These are phyloP conservation scores for Atkinsonella hypoxylon DNA, from an alignment of 2,329 filamentous ascomycete genomes.

Conservation along the genomic window DNA sequence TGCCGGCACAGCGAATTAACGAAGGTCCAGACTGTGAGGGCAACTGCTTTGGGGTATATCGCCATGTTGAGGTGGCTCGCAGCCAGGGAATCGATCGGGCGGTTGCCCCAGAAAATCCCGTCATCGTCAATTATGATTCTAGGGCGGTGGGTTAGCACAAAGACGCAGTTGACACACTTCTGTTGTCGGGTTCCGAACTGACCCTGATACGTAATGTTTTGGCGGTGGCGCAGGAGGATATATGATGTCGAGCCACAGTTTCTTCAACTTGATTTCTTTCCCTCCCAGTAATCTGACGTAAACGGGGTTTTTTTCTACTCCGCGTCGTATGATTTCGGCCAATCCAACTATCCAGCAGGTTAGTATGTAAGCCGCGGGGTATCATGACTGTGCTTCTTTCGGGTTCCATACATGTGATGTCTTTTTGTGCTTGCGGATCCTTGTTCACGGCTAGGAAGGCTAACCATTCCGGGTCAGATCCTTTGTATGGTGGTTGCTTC, in stretches of 20 bases:
- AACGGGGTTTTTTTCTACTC: slow-evolving; percentile 27
- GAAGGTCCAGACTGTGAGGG: slow-evolving; percentile 40
- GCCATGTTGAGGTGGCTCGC: slow-evolving; percentile 34
- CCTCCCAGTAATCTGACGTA: slow-evolving; percentile 34
- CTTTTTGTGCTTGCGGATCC: slow-evolving; percentile 33
- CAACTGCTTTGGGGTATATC: slow-evolving; percentile 41
- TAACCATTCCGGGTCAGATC: slow-evolving; percentile 51
- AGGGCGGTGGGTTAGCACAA: slow-evolving; percentile 3
- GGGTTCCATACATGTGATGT: slow-evolving; percentile 33
- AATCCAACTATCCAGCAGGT: slow-evolving; percentile 15
- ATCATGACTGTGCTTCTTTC: no score
- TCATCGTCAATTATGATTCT: slow-evolving; percentile 40
- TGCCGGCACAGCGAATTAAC: slow-evolving; percentile 33
- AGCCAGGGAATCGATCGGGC: slow-evolving; percentile 34
- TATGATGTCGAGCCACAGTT: slow-evolving; percentile 48
- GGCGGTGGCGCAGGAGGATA: slow-evolving; percentile 49
- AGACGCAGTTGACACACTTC: no score
- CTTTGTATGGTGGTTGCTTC: slow-evolving; percentile 37
- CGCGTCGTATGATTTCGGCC: slow-evolving; percentile 21
- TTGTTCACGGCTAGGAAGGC: slow-evolving; percentile 46
- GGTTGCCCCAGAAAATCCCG: slow-evolving; percentile 33
- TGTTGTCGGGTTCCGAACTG: slow-evolving; percentile 12
- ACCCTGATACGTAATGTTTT: slow-evolving; percentile 48
- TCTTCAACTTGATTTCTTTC: slow-evolving; percentile 33
- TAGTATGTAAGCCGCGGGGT: no score